These are phyloP conservation scores for Clarkia xantiana DNA, from an alignment of 345 rosid species.

Conservation along the genomic window DNA sequence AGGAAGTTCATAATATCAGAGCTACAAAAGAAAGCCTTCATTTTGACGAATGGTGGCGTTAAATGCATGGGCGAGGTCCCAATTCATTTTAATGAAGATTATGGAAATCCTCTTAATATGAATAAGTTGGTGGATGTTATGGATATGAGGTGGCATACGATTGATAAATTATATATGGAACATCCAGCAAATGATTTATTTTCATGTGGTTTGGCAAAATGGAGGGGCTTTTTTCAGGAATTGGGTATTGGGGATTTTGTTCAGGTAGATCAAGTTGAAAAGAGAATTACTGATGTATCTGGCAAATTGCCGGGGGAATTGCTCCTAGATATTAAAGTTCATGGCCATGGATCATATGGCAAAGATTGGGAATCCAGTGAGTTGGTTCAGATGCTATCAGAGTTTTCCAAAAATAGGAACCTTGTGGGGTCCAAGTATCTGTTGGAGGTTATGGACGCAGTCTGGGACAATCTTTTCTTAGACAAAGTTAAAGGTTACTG, in stretches of 20 bases:
- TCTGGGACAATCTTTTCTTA: conserved; percentile 63
- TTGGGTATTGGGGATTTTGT: conserved; percentile 77
- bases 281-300: conserved; percentile 36
- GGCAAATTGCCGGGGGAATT: conserved; percentile 13
- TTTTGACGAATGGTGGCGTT: conserved; percentile 69
- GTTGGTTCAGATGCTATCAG: conserved; percentile 40
- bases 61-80: conserved; percentile 37
- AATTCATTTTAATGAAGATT: conserved; percentile 68
- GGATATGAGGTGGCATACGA: conserved; percentile 64
- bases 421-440: conserved; percentile 48
- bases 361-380: conserved; percentile 91
- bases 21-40: conserved; percentile 46
- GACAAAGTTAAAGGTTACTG: conserved; percentile 40
- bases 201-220: conserved; percentile 34
- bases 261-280: conserved; percentile 60
- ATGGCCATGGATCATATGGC: conserved; percentile 26
- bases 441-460: conserved; percentile 53
- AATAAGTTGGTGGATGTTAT: conserved; percentile 35
- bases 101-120: conserved; percentile 48
- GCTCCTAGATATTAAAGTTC: conserved; percentile 16
- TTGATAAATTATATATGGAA: conserved; percentile 52
- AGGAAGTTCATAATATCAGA: conserved; percentile 44
- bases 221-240: conserved; percentile 86
- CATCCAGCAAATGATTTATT: conserved; percentile 50
- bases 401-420: conserved; percentile 28